Conservation (phyloP, 352 stramenopile genomes). For the Globisporangium spiculum region DNA sequence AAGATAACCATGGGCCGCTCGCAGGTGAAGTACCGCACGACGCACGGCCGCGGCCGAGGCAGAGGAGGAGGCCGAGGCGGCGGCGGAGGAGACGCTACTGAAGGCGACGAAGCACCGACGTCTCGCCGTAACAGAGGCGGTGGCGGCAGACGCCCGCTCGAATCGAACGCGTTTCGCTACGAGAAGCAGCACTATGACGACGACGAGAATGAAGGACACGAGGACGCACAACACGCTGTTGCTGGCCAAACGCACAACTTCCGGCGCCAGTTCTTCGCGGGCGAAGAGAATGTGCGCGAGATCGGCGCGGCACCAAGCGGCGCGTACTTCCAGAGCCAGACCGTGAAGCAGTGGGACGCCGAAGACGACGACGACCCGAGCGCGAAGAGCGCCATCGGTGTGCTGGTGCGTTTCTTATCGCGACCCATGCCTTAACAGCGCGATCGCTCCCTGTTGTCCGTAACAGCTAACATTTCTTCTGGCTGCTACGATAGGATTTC, state of each 20-base stretch:
- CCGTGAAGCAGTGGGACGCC: conserved; percentile 69
- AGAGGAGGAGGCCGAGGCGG: conserved; percentile 24
- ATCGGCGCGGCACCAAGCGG: conserved; percentile 26
- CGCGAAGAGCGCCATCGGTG: conserved; percentile 17
- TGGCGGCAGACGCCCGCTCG: conserved; percentile 30
- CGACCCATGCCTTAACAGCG: neutral
- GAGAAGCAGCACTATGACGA: conserved; percentile 28
- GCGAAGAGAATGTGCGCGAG: conserved; percentile 53
- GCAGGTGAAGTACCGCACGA: conserved; percentile 63
- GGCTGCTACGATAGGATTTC: conserved; percentile 45
- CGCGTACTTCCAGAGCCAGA: conserved; percentile 59
- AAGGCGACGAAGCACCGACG: neutral
- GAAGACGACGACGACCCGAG: conserved; percentile 30
- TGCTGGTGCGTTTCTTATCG: conserved; percentile 32
- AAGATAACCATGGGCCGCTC: conserved; percentile 52
- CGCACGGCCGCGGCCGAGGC: conserved; percentile 47
- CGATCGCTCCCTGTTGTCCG: neutral
- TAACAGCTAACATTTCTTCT: neutral
- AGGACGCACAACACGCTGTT: conserved; percentile 17
- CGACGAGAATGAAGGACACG: conserved; percentile 22
- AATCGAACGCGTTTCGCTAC: conserved; percentile 75
- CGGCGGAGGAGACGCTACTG: neutral
- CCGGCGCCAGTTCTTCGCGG: conserved; percentile 60
- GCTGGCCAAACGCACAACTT: conserved; percentile 6
- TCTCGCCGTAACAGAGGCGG: conserved; percentile 7